Evolutionary conservation across 345 rosid genomes (phyloP), one percentile per base, ranked within the genome.

Genomic region (Boechera divaricarpa): DNA sequence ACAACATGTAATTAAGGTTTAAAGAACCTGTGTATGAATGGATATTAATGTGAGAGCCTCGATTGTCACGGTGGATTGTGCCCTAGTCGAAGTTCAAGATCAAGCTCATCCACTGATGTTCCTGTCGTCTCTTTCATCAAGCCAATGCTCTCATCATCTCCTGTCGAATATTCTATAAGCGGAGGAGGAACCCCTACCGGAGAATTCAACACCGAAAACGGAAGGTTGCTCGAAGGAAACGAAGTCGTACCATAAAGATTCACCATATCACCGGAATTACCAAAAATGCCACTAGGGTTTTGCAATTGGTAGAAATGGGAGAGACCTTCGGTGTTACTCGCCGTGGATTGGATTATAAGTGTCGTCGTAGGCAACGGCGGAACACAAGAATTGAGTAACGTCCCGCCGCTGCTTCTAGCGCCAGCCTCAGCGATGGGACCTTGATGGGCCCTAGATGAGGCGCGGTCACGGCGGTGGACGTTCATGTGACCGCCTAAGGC

Each of bases 401-500:
- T 41, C 10, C 64, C 49, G 21, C 64, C 63, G 5, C 32, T 13
- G 36, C 41, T 59, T 60, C 70, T 58, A 35, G 75, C 58, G 1
- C 49, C 64, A 13, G 21, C 75, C 10, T 61, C 48, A 8, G 83
- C 24, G 13, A 42, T 18, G 76, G 85, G 3, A 86, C 76, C 61
- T 60, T 88, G 90, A 81, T 87, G 91, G 69, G 91, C 92, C 63
- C 84, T 80, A 55, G 97, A 91, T 18, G 98, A 92, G 21, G 73
- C 82, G 0, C 98, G 88, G 85, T 95, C 98, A 1, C 97, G 90
- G 84, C 98, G 99, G 82, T 92, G 98, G 54, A 94, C 96, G 44
- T 94, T 94, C 98, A 94, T 94, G 86, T 94, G 98, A 70, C 98
- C 99, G 0, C 98, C 99, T 47, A 95, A 88, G 70, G 98, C 99